Evolutionary conservation across 2,329 filamentous ascomycete species (phyloP), one percentile per base, ranked within the genome.

Genomic region (Polychaeton citri): DNA sequence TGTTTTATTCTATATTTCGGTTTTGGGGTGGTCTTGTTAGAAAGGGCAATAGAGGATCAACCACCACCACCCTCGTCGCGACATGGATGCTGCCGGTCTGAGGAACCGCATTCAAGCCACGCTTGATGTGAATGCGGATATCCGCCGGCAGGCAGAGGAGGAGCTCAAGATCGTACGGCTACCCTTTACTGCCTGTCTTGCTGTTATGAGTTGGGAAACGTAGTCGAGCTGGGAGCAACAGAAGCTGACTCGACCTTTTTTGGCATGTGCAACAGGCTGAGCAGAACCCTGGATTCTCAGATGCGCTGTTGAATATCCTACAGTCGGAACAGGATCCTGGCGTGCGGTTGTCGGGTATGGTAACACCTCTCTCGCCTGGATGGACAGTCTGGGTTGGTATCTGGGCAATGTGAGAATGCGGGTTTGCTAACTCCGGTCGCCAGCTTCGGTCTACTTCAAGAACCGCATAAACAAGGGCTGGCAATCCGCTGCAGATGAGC

Each of bases 371-470:
- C 24, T 28, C 15, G 12, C 24, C 15, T 15, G 24, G 24, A 26
- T 8, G 8, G 8, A 8, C 21, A 26, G 21, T 8, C 21, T 13
- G 8, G 8, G 21, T 13, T 26, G 21, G 8, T 13, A 26, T 26
- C 21, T 26, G 8, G 8, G 21, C 21, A 26, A 26, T 13, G 21
- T 26, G 8, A n/a, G n/a, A 8, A 26, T 26, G 21, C 21, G 21
- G 21, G 13, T 26, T 8, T 26, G 21, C 8, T 8, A 26, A 26
- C 8, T 8, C 13, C 13, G 21, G 21, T 13, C 13, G 21, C 33
- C 61, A 95, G 88, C 86, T 54, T 87, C 88, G 55, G 84, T 98
- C 51, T 98, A 96, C 65, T 76, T 96, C 59, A 98, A 98, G 68
- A 96, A 98, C 65, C 81, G 87, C 57, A 81, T 96, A 59, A 88